phyloP scores from a whole-genome alignment of 2,329 filamentous ascomycete species.

The Fusarium phyllophilum region DNA sequence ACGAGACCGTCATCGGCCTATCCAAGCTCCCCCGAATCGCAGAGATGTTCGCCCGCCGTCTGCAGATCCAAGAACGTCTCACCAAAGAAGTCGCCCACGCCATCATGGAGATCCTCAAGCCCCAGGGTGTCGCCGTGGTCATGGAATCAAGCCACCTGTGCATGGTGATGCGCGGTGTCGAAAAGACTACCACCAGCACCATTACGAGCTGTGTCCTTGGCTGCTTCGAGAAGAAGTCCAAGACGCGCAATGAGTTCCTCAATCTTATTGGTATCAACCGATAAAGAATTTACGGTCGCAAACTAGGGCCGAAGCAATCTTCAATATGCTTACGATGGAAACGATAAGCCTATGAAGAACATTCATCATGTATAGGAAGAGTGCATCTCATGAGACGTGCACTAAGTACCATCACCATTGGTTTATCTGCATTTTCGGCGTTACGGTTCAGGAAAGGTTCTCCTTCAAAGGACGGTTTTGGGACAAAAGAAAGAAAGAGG shows the following conservation, averaged over 20 bases:
- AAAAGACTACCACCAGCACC: conserved; percentile 87
- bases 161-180: conserved; percentile 99
- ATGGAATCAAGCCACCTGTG: conserved; percentile 97
- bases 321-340: conserved; percentile 31
- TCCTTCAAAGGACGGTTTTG: conserved; percentile 23
- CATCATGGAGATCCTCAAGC: conserved; percentile 90
- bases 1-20: conserved; percentile 89
- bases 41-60: conserved; percentile 92
- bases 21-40: conserved; percentile 96
- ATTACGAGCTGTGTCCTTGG: conserved; percentile 98
- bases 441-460: conserved; percentile 18
- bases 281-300: neutral
- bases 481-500: conserved; percentile 32
- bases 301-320: conserved; percentile 11
- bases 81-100: conserved; percentile 97
- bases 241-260: conserved; percentile 95
- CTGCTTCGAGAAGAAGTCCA: conserved; percentile 90
- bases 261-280: conserved; percentile 76
- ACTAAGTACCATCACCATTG: conserved; percentile 23
- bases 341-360: conserved; percentile 21
- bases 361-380: conserved; percentile 32
- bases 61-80: conserved; percentile 95
- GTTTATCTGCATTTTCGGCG: conserved; percentile 31
- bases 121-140: conserved; percentile 94
- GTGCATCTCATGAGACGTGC: neutral